Conservation (phyloP, 2,329 filamentous ascomycete genomes). For the Aspergillus pseudoterreus region DNA sequence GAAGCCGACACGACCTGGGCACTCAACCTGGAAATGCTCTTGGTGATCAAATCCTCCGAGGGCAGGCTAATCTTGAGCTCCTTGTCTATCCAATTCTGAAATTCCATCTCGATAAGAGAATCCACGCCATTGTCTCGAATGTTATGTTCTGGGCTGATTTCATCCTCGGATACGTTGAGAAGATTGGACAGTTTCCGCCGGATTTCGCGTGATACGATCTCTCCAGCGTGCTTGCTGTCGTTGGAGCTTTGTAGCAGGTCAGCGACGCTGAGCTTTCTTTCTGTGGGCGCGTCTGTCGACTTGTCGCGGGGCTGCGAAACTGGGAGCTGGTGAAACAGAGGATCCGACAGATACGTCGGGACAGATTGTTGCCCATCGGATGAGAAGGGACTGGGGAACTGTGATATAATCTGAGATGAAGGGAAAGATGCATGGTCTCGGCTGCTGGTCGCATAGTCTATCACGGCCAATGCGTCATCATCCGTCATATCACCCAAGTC, state of each 20-base stretch:
- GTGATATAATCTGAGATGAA: background rate
- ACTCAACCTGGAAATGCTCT: background rate
- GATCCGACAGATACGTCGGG: background rate
- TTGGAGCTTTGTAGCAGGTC: background rate
- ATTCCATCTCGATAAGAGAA: conserved; percentile 23
- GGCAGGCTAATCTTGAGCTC: conserved; percentile 10
- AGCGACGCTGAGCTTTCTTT: background rate
- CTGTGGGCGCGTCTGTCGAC: background rate
- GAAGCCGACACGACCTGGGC: background rate
- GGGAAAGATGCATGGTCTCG: background rate
- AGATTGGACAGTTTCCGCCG: conserved; percentile 7
- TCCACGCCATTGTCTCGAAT: conserved; percentile 20
- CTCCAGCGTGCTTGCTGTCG: background rate
- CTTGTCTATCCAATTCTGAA: conserved; percentile 21
- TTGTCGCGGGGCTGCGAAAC: background rate
- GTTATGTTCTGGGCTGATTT: conserved; percentile 13
- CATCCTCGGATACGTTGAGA: conserved; percentile 18
- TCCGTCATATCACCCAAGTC: conserved; percentile 22
- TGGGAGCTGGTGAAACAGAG: background rate
- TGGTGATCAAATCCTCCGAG: background rate
- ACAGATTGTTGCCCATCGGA: background rate
- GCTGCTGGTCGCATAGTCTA: background rate
- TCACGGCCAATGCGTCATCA: conserved; percentile 1
- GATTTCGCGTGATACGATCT: background rate
- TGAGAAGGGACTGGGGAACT: too few relatives aligned